Base-by-base conservation (phyloP, 2,329 filamentous ascomycete genomes). In the Pestalotiopsis sp. region DNA sequence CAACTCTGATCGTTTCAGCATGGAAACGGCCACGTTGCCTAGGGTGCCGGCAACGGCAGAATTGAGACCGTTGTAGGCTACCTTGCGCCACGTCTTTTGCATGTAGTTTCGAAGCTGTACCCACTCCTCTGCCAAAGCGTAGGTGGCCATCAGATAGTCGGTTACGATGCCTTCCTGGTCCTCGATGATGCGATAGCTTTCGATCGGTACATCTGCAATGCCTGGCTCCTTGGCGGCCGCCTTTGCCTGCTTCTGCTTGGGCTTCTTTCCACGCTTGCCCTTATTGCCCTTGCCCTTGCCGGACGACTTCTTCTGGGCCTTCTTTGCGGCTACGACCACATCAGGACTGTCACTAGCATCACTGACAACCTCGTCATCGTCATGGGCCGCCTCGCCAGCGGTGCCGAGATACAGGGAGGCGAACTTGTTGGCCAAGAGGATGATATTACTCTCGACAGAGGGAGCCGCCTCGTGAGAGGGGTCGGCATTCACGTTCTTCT, bases 131-230 rank as follows among this genome's bases (percentile, higher is more conserved):
- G 78, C 67, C 5, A 84, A 69, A 0, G 76, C 75, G 66, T 81
- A 81, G 3, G 79, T 77, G 20, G 83, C 83, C 69, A 85, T 78
- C 26, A 83, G 67, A 71, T 83, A 85, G 13, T 84, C 80, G 0
- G 80, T 81, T 5, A 77, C 64, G 17, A 77, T 70, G 1, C 75
- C 78, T 22, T 76, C 76, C 2, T 76, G 70, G 62, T 79, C 78
- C 55, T 82, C 77, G 48, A 83, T 80, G 64, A 85, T 80, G 26
- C 77, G 76, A 69, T 81, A 84, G 64, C 77, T 81, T 66, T 85
- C 82, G 22, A 85, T 60, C 0, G 82, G 80, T 3, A 83, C 68
- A n/a, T 82, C 77, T 2, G 80, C 77, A 22, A 79, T 68, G 17
- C 14, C 70, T 4, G 72, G 5, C 35, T 75, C 70, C 17, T 63